Evolutionary conservation across 1,284 basidiomycete species (phyloP), one percentile per base, ranked within the genome.

Genomic region (Cryptococcus jaspeensis): DNA sequence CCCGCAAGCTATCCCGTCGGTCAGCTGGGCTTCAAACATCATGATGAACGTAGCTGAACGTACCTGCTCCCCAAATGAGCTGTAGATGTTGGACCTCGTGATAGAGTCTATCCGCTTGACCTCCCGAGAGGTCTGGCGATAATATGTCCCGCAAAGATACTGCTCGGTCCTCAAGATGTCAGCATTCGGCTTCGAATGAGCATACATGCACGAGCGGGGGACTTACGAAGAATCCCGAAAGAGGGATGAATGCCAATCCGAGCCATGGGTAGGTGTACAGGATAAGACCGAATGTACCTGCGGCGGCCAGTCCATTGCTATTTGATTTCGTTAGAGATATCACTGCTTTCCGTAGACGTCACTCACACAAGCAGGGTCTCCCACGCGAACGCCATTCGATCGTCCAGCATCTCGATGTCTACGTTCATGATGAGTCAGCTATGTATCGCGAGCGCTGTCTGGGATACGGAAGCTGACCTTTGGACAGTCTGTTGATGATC

Each of bases 401-500:
- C 65, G 53, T 73, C 71, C 4, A 71, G 43, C 45, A 62, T 64
- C n/a, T 66, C 65, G 42, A 71, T 58, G 51, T 73, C 71, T 61
- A 37, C 1, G 8, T 13, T 8, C 28, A n/a, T 16, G 20, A 44
- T 25, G 1, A 43, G 41, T 22, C 16, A 28, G 18, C 5, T 18
- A 15, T 23, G 37, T 25, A 36, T 1, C 36, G 16, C 4, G 22
- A 12, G 5, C 2, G 9, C 28, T 5, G 2, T 11, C 28, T 3
- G 18, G 22, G 12, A n/a, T 28, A 28, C 11, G 5, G 9, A 18
- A 45, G 35, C 22, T 22, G 7, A 61, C 60, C 60, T 50, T 67
- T 87, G 0, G 85, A 85, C 15, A 87, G 69, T 7, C 85, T 76
- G 3, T 84, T 85, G 55, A 86, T 75, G 56, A 88, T 84, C 36